Percentiles rank a stretch among this genome's conserved stretches.
phyloP scores from a whole-genome alignment of 768 basidiomycete species.

The Termitomyces sp. region DNA sequence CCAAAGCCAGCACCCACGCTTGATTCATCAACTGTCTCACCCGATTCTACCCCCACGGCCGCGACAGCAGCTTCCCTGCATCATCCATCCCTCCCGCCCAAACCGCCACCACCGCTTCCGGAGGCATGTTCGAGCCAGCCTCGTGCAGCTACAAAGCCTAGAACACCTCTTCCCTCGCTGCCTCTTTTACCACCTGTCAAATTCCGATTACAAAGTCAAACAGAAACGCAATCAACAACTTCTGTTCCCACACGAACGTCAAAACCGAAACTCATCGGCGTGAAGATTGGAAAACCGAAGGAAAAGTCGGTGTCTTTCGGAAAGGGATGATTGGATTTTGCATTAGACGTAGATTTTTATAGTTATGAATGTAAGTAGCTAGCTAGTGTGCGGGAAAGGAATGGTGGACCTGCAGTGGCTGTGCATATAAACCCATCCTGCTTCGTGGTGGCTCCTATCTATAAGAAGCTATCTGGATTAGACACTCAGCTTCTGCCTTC shows the following conservation, averaged over 20 bases:
- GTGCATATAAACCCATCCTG: not conserved
- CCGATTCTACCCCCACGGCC: conserved; percentile 1
- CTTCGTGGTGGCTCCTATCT: not conserved
- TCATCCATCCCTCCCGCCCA: conserved; percentile 39
- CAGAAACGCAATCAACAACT: conserved; percentile 3
- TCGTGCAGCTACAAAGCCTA: conserved; percentile 13
- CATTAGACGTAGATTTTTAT: not conserved
- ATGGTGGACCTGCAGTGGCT: not conserved
- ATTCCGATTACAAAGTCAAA: conserved; percentile 6
- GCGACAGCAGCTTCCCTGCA: conserved; percentile 11
- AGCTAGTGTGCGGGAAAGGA: not conserved
- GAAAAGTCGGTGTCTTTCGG: conserved; percentile 16
- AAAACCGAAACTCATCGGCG: conserved; percentile 29
- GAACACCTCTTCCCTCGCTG: conserved; percentile 18
- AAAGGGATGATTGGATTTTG: not conserved
- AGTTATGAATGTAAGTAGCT: not conserved
- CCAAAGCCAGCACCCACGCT: conserved; percentile 18
- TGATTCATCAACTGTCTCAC: conserved; percentile 5
- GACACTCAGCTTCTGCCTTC: not conserved
- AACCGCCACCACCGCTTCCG: conserved; percentile 31
- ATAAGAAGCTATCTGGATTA: not conserved
- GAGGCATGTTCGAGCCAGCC: conserved; percentile 9
- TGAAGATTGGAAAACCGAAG: conserved; percentile 35
- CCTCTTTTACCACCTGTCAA: conserved; percentile 17
- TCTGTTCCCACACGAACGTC: conserved; percentile 5